Conservation (phyloP, 1,139 yeast species). For the Yamadazyma songkhlaensis region DNA sequence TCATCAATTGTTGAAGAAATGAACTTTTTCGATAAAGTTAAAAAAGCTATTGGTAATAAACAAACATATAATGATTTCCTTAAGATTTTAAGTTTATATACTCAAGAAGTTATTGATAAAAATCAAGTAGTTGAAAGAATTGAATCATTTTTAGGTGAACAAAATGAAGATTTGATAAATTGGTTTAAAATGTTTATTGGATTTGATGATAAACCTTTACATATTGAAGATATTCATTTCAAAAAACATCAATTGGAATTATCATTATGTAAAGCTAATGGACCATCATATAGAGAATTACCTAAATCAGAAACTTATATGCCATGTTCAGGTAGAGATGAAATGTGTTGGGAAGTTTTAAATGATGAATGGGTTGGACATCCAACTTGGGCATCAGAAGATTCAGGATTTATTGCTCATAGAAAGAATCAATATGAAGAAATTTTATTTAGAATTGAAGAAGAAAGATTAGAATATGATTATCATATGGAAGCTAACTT, state of each 20-base stretch:
- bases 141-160: slow-evolving; percentile 77
- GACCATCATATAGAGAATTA: slow-evolving; percentile 88
- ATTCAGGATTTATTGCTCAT: slow-evolving; percentile 96
- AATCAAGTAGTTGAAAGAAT: slow-evolving; percentile 79
- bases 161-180: slow-evolving; percentile 70
- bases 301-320: slow-evolving; percentile 94
- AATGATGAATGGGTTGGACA: slow-evolving; percentile 99
- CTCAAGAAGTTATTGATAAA: slow-evolving; percentile 88
- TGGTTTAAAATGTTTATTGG: slow-evolving; percentile 96
- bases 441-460: slow-evolving; percentile 90
- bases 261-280: slow-evolving; percentile 81
- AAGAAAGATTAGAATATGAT: slow-evolving; percentile 96
- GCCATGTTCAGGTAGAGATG: slow-evolving; percentile 99
- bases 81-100: slow-evolving; percentile 78
- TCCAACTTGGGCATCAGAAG: slow-evolving; percentile 99
- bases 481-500: slow-evolving; percentile 92
- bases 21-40: slow-evolving; percentile 86
- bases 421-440: slow-evolving; percentile 97
- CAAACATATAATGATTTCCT: slow-evolving; percentile 89
- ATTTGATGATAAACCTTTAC: slow-evolving; percentile 70
- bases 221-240: slow-evolving; percentile 83
- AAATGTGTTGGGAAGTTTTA: slow-evolving; percentile 98
- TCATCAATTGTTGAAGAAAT: slow-evolving; percentile 79
- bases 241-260: slow-evolving; percentile 89
- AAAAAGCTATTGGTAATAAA: slow-evolving; percentile 84